A percentile compares a stretch with the other conserved stretches of the same genome.
These are phyloP conservation scores for Ogataea chonburiensis DNA, from an alignment of 805 yeast genomes.

Conservation along the genomic window DNA sequence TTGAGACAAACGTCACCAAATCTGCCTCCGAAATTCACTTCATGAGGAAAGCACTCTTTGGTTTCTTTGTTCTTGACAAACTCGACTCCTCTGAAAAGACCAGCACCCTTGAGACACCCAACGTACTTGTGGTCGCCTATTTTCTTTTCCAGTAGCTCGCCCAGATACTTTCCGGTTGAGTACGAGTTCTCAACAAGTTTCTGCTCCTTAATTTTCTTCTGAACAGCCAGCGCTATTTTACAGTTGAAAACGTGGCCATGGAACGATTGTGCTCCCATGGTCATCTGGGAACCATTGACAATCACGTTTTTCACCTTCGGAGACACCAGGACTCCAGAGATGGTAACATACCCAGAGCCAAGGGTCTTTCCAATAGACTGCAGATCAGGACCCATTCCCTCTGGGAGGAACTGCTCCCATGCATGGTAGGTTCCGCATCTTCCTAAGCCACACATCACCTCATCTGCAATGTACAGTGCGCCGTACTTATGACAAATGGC, in stretches of 20 bases:
- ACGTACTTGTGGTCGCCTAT: slow-evolving; percentile 31
- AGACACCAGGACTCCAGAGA: slow-evolving; percentile 43
- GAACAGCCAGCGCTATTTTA: slow-evolving; percentile 43
- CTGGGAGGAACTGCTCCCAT: slow-evolving; percentile 21
- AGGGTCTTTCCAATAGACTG: slow-evolving; percentile 48
- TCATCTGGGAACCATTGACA: slow-evolving; percentile 36
- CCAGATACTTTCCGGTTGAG: slow-evolving; percentile 41
- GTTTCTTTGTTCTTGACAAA: slow-evolving; percentile 43
- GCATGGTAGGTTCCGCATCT: slow-evolving; percentile 48
- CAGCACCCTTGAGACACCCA: slow-evolving; percentile 51
- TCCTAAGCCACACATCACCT: slow-evolving; percentile 56
- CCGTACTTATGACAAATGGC: slow-evolving; percentile 50
- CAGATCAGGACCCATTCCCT: slow-evolving; percentile 42
- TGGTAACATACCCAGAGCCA: slow-evolving; percentile 46
- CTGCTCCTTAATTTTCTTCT: slow-evolving; percentile 37
- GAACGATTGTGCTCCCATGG: slow-evolving; percentile 47
- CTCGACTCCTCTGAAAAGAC: slow-evolving; percentile 52
- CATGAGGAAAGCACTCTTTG: slow-evolving; percentile 41
- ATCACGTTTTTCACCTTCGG: slow-evolving; percentile 39
- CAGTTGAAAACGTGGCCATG: slow-evolving; percentile 45
- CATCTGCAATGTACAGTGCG: slow-evolving; percentile 46
- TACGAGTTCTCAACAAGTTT: slow-evolving; percentile 38
- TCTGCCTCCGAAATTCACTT: slow-evolving; percentile 32
- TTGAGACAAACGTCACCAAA: slow-evolving; percentile 36
- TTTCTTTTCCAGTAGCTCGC: slow-evolving; percentile 29